phyloP scores from a whole-genome alignment of 768 basidiomycete genomes.

The Paxillus ammoniavirescens region DNA sequence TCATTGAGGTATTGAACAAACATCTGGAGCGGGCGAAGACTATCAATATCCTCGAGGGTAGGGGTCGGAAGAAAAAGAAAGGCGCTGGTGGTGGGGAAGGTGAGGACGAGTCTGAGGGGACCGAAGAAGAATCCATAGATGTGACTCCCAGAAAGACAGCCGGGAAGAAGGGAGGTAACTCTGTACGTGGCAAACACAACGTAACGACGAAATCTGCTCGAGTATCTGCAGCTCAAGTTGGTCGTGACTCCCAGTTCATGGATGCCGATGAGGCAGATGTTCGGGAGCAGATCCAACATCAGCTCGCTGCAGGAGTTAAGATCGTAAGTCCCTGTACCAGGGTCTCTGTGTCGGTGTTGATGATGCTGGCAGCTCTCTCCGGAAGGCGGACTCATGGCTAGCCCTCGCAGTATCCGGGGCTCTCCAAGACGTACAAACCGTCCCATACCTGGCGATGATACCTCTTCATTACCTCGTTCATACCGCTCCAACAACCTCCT shows the following conservation, averaged over 20 bases:
- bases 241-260: constrained; percentile 80
- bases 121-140: constrained; percentile 50
- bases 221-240: constrained; percentile 41
- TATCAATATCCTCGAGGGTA: constrained; percentile 82
- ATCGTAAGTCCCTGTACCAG: constrained; percentile 45
- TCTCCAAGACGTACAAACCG: constrained; percentile 60
- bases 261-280: constrained; percentile 85
- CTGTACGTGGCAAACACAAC: constrained; percentile 30
- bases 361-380: constrained; percentile 54
- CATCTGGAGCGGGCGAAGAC: constrained; percentile 84
- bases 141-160: constrained; percentile 58
- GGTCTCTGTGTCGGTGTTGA: constrained; percentile 12
- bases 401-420: constrained; percentile 65
- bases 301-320: constrained; percentile 70
- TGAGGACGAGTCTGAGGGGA: constrained; percentile 35
- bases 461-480: constrained; percentile 38
- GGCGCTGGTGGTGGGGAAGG: constrained; percentile 32
- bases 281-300: constrained; percentile 84
- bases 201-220: constrained; percentile 33
- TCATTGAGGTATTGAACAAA: constrained; percentile 78
- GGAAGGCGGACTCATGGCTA: constrained; percentile 55
- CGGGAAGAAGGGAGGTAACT: constrained; percentile 36
- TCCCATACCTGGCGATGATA: constrained; percentile 32
- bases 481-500: constrained; percentile 43
- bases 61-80: constrained; percentile 33